Conservation (phyloP, 164 flowering plant genomes). For the Echeveria elegans region DNA sequence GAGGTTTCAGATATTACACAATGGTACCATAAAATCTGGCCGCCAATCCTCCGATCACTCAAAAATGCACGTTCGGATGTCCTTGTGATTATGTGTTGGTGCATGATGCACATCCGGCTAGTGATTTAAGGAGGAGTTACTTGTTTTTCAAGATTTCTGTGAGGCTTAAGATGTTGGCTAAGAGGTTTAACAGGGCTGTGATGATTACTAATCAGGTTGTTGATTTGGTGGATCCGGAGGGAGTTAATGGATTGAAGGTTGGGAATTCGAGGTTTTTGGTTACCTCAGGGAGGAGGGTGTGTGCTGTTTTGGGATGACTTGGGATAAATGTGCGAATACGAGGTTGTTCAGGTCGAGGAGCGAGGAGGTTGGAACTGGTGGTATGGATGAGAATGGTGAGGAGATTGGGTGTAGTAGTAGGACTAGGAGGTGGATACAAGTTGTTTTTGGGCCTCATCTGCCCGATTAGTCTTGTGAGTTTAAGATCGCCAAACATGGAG, state of each 20-base stretch:
- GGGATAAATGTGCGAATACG: constrained; percentile 84
- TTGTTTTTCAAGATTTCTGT: constrained; percentile 64
- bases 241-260: too few relatives aligned
- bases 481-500: constrained; percentile 57
- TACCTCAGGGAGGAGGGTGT: too few relatives aligned
- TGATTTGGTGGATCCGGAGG: too few relatives aligned
- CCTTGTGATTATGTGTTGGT: too few relatives aligned
- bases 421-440: constrained; percentile 52
- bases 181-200: too few relatives aligned
- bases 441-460: constrained; percentile 87
- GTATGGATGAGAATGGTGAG: constrained; percentile 13
- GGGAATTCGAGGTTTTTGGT: constrained; percentile 47
- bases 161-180: too few relatives aligned
- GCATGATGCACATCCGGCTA: too few relatives aligned
- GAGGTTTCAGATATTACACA: too few relatives aligned
- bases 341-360: constrained; percentile 69
- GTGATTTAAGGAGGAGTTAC: constrained; percentile 51
- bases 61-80: too few relatives aligned
- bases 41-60: too few relatives aligned
- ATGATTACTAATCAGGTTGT: constrained; percentile 81
- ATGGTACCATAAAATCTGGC: too few relatives aligned
- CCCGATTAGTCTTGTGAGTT: constrained; percentile 59
- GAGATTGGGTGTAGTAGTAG: constrained; percentile 27
- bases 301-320: constrained; percentile 75
- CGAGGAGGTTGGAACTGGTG: constrained; percentile 16